These are phyloP conservation scores for Nannochloropsis oceanica DNA, from an alignment of 108 stramenopile genomes.

Conservation along the genomic window DNA sequence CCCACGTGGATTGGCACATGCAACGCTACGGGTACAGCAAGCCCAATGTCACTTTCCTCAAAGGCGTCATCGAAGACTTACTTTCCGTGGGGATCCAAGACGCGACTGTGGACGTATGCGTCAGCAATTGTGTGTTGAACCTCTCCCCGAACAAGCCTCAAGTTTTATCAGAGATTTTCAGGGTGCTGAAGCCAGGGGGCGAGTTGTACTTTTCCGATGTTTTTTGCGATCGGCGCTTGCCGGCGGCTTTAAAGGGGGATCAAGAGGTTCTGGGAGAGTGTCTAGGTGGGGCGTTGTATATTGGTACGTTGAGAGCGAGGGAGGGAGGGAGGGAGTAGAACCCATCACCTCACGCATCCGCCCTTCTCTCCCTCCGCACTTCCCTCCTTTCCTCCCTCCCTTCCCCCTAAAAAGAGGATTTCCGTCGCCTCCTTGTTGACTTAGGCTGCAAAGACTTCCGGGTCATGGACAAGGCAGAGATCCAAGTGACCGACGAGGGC, in stretches of 20 bases:
- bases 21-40: constrained; percentile 61
- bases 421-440: not conserved
- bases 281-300: constrained; percentile 73
- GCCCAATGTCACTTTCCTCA: constrained; percentile 67
- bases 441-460: constrained; percentile 77
- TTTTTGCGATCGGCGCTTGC: constrained; percentile 76
- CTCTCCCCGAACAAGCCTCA: constrained; percentile 66
- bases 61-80: constrained; percentile 73
- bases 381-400: not conserved
- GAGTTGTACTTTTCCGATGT: constrained; percentile 94
- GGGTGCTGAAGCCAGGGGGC: constrained; percentile 74
- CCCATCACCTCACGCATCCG: too few species aligned
- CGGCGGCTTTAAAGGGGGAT: constrained; percentile 37
- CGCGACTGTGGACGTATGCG: constrained; percentile 74
- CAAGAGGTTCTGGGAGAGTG: constrained; percentile 87
- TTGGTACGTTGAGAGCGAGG: not conserved
- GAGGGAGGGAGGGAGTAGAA: not conserved
- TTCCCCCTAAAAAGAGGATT: not conserved
- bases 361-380: not conserved
- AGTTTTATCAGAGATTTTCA: constrained; percentile 64
- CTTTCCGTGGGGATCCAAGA: constrained; percentile 53
- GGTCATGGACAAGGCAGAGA: constrained; percentile 55
- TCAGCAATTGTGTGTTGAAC: constrained; percentile 95
- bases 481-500: constrained; percentile 43
- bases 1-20: constrained; percentile 55